Conservation (phyloP, 2,329 filamentous ascomycete species). For the Fusarium sp. region DNA sequence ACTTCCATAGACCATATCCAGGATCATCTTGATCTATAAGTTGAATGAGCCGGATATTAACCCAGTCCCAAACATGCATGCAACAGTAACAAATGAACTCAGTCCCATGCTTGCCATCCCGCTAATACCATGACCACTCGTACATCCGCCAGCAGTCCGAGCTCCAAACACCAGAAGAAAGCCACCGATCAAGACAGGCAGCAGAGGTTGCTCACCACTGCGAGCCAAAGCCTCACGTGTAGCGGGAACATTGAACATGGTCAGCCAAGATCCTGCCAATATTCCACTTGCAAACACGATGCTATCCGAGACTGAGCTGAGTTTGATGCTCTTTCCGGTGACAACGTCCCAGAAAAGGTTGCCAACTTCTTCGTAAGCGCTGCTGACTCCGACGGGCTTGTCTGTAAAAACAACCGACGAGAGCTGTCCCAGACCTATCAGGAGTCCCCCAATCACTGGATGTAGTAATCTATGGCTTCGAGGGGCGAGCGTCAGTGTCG, state of each 20-base stretch:
- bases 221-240: neutral
- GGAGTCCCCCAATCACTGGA: neutral
- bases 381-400: neutral
- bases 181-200: neutral
- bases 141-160: slow-evolving; percentile 25
- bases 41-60: neutral
- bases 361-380: slow-evolving; percentile 20
- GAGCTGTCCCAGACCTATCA: neutral
- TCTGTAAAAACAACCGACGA: neutral
- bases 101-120: slow-evolving; percentile 22
- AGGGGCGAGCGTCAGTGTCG: neutral
- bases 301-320: slow-evolving; percentile 5
- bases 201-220: slow-evolving; percentile 1
- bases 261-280: slow-evolving; percentile 16
- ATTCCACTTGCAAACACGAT: slow-evolving; percentile 12
- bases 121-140: slow-evolving; percentile 27
- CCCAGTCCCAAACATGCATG: slow-evolving; percentile 19
- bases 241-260: neutral
- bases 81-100: slow-evolving; percentile 7
- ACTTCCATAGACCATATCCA: neutral
- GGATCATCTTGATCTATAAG: neutral
- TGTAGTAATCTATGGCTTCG: neutral
- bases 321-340: neutral
- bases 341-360: slow-evolving; percentile 3
- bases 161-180: slow-evolving; percentile 1